Conservation (phyloP, 257 asterid species). For the Cruciata laevipes region DNA sequence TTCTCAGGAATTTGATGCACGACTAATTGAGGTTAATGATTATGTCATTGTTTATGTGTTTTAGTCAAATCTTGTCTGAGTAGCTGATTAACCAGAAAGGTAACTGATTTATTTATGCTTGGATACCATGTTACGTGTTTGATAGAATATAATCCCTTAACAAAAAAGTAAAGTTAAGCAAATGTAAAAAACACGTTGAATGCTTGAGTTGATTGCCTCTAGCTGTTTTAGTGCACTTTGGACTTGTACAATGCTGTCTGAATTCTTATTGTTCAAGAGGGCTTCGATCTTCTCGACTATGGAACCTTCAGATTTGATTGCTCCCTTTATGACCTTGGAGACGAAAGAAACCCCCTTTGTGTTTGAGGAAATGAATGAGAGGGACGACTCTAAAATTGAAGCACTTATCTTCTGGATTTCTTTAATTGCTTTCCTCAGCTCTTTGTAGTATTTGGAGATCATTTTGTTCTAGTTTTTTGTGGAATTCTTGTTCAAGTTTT, state of each 20-base stretch:
- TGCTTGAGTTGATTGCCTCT: conserved; percentile 6
- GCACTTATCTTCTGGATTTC: conserved; percentile 23
- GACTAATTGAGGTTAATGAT: no score
- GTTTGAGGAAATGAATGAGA: conserved; percentile 18
- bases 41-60: no score
- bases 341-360: conserved; percentile 22
- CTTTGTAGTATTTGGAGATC: conserved; percentile 27
- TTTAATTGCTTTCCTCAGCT: conserved; percentile 17
- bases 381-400: conserved; percentile 14
- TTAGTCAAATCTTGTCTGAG: no score
- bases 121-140: no score
- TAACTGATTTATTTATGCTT: no score
- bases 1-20: no score
- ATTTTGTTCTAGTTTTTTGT: neutral
- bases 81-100: no score
- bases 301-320: neutral
- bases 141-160: no score
- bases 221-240: conserved; percentile 1
- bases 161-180: no score
- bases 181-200: neutral
- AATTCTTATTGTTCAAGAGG: neutral
- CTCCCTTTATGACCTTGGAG: conserved; percentile 20
- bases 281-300: neutral
- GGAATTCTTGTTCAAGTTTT: conserved; percentile 13
- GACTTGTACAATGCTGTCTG: neutral